Conservation (phyloP, 2,329 filamentous ascomycete species). For the Fusarium pseudonygamai region DNA sequence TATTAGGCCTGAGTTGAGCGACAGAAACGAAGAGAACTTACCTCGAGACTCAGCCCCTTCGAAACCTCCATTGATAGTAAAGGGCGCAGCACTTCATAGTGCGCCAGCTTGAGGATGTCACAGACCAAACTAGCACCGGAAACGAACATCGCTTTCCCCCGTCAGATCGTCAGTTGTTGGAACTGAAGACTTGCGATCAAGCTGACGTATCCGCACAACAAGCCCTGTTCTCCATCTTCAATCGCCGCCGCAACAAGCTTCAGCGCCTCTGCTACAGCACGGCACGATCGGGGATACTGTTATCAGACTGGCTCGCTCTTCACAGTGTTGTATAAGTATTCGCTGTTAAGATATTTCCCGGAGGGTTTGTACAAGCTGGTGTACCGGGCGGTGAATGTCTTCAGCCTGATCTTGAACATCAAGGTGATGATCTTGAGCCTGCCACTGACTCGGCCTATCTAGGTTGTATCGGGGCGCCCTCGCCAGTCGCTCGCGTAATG, state of each 20-base stretch:
- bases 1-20: accelerated
- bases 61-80: background rate
- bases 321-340: background rate
- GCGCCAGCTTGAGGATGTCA: accelerated
- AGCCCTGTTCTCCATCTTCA: background rate
- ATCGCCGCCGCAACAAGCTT: accelerated
- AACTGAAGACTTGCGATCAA: background rate
- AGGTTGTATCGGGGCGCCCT: accelerated
- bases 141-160: accelerated
- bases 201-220: background rate
- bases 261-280: background rate
- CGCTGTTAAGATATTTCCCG: accelerated
- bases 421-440: accelerated
- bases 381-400: accelerated
- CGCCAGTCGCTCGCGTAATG: background rate
- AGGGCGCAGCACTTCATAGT: background rate
- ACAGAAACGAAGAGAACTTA: background rate
- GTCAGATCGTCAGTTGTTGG: background rate
- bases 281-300: background rate
- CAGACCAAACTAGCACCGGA: accelerated
- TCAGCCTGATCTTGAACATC: background rate
- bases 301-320: background rate
- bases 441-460: accelerated
- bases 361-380: accelerated
- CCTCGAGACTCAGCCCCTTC: background rate